phyloP scores from a whole-genome alignment of 306 rosid species.

The Casuarina equisetifolia region DNA sequence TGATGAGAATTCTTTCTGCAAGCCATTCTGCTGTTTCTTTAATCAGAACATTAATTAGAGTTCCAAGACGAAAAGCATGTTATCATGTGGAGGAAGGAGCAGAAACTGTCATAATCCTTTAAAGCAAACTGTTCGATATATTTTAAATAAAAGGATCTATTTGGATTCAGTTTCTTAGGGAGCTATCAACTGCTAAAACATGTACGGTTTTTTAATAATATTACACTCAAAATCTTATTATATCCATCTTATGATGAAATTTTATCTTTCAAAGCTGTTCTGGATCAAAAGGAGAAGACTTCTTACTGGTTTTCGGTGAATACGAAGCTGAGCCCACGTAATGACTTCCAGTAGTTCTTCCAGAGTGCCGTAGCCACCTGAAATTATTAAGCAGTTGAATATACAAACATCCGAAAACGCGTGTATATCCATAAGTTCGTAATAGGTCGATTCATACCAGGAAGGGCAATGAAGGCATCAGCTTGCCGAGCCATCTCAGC shows the following conservation, averaged over 20 bases:
- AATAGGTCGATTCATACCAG: slow-evolving; percentile 48
- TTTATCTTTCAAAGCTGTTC: neutral
- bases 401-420: neutral
- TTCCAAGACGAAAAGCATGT: slow-evolving; percentile 10
- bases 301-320: slow-evolving; percentile 93
- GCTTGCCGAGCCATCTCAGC: slow-evolving; percentile 99
- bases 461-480: slow-evolving; percentile 96
- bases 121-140: slow-evolving; percentile 30
- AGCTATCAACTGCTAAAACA: neutral
- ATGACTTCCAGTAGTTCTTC: slow-evolving; percentile 98
- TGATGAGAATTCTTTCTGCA: too few relatives aligned
- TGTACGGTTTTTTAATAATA: neutral
- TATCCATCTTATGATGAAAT: neutral
- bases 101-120: slow-evolving; percentile 24
- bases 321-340: slow-evolving; percentile 99
- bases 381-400: slow-evolving; percentile 4
- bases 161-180: slow-evolving; percentile 23
- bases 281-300: neutral
- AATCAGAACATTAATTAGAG: slow-evolving; percentile 8
- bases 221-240: neutral
- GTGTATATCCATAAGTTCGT: neutral
- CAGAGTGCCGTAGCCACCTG: slow-evolving; percentile 97
- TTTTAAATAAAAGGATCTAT: slow-evolving; percentile 22
- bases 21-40: neutral
- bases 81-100: slow-evolving; percentile 35